Evolutionary conservation across 441 rosid species (phyloP), one percentile per base, ranked within the genome.

Genomic region (Pelargonium citronellum): DNA sequence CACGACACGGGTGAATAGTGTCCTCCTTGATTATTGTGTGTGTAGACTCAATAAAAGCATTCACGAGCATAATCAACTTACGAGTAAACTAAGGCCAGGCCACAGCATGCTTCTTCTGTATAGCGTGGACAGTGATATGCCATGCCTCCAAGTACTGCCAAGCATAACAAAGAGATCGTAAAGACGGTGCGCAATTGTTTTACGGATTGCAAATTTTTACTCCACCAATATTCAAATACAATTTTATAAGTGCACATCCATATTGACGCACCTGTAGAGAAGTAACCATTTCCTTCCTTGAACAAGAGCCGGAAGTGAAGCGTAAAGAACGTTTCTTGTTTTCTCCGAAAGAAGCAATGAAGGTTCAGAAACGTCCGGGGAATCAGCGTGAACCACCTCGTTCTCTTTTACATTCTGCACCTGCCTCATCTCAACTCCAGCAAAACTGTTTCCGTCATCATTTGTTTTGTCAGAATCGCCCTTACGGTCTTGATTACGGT

Each of bases 131-230:
- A 94, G 90, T 37, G 99, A 89, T 78, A 94, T 89, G 22, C 99
- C 99, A 65, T 94, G 96, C 83, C 92, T 90, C 99, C 99, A 91
- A 55, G 99, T 94, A 80, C 99, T 91, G 77, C 39, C 75, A 79
- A 73, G 66, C 62, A 34, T 17, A 70, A 39, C 7, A 68, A 0
- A 60, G 8, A 67, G 67, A 67, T 12, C 60, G 24, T 55, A 67
- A 77, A 3, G 34, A 13, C 70, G 39, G 5, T 41, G 64, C 60
- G 3, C 30, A 27, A 34, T 5, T 2, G 7, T n/a, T 44, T 49
- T 44, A 47, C 7, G 24, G 37, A 7, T 11, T 27, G 57, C n/a
- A 17, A 47, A 63, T 12, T n/a, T 9, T 20, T 17, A 10, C 15
- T n/a, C 58, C 16, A 16, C 13, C 62, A 73, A 65, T 57, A n/a